Evolutionary conservation across 169 alveolate species (phyloP), one percentile per base, ranked within the genome.

Genomic region (Hammondia hammondi): DNA sequence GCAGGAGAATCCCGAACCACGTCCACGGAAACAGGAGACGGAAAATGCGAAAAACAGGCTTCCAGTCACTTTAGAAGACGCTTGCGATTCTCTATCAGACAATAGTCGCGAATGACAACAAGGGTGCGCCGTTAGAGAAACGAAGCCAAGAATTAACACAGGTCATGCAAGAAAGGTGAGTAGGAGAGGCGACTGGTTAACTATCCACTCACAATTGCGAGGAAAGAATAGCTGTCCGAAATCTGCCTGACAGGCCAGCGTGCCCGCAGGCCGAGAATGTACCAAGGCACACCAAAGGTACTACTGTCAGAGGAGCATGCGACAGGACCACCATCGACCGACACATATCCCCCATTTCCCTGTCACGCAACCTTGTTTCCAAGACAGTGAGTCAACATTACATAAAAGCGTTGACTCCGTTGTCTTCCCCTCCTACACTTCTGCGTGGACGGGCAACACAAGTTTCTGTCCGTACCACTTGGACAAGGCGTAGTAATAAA

Each of bases 401-500:
- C 77, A 2, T 17, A 17, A 21, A 67, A 67, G 21, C 77, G 32
- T 17, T 3, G 77, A 67, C 77, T 67, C 32, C 35, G 0, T 67
- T 67, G 12, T 9, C 32, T 27, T 67, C 32, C 77, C 77, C 35
- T 21, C 77, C 48, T 48, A 90, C 73, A 90, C 94, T 71, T 90
- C 95, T 5, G 94, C 71, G 88, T 90, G 94, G 88, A 94, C 87
- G 70, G 96, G 96, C 35, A 94, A 82, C 17, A 94, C 94, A 32
- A 94, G 92, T 61, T 94, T 94, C 81, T 88, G 90, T 4, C 96
- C 96, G 77, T 94, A 94, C 96, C 96, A 94, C 88, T 94, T 94
- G 61, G 84, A 45, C 37, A 81, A 96, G 89, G 99, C 98, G 94
- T 98, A 99, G 81, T 98, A 98, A 96, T 98, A 99, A 96, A 99